phyloP scores from a whole-genome alignment of 495 filamentous ascomycete species.

The Aspergillus panamensis region DNA sequence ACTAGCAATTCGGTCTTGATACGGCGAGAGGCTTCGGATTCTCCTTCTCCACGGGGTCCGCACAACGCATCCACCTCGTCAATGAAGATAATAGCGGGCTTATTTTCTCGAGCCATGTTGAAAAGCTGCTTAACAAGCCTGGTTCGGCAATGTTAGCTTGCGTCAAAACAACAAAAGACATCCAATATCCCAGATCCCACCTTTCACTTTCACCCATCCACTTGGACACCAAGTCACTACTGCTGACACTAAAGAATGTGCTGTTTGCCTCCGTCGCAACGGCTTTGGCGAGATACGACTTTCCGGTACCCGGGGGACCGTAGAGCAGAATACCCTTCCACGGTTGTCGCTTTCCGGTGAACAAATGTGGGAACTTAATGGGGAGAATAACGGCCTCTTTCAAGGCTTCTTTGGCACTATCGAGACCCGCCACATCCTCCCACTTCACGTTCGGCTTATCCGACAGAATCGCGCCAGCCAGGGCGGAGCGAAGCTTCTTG shows the following conservation, averaged over 20 bases:
- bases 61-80: conserved; percentile 98
- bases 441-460: conserved; percentile 94
- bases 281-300: conserved; percentile 93
- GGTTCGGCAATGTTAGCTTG: conserved; percentile 2
- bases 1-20: conserved; percentile 99
- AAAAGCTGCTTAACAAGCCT: conserved; percentile 97
- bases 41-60: conserved; percentile 92
- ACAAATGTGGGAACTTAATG: conserved; percentile 97
- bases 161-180: not conserved
- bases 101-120: conserved; percentile 97
- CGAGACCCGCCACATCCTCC: conserved; percentile 98
- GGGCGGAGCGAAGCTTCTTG: conserved; percentile 88
- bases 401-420: conserved; percentile 91
- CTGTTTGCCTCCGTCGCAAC: conserved; percentile 98
- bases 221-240: conserved; percentile 93
- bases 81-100: conserved; percentile 98
- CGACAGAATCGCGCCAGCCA: conserved; percentile 87
- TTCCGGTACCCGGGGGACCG: conserved; percentile 94
- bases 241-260: conserved; percentile 99
- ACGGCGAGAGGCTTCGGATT: conserved; percentile 92
- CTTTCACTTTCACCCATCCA: conserved; percentile 99
- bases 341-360: conserved; percentile 93
- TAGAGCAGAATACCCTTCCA: conserved; percentile 98
- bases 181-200: conserved; percentile 46
- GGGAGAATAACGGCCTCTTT: conserved; percentile 97